phyloP scores from a whole-genome alignment of 345 rosid genomes.

The Toxicodendron radicans region DNA sequence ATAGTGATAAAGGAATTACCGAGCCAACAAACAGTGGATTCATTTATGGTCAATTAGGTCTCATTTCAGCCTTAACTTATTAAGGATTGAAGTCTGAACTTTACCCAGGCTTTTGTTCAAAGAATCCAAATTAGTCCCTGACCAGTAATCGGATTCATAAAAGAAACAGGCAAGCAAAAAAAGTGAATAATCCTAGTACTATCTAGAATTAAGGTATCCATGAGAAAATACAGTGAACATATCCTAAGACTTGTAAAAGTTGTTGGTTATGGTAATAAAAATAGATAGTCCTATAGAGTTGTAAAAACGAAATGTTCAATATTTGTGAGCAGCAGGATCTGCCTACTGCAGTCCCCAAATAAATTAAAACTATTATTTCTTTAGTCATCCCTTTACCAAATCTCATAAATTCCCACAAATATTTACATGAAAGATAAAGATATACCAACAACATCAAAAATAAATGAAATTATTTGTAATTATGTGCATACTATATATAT shows the following conservation, averaged over 20 bases:
- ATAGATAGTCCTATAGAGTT: background rate
- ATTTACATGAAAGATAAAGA: background rate
- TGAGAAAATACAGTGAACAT: background rate
- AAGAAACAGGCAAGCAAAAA: background rate
- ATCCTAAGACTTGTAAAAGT: background rate
- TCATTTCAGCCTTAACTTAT: background rate
- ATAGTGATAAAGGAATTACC: background rate
- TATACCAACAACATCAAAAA: background rate
- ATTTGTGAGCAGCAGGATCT: background rate
- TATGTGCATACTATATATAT: too few species aligned
- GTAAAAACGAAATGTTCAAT: background rate
- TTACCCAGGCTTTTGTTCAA: background rate
- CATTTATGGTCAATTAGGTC: background rate
- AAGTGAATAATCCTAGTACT: background rate
- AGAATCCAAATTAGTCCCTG: background rate
- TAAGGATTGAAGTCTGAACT: constrained; percentile 1
- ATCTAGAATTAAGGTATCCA: constrained; percentile 6
- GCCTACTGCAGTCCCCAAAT: background rate
- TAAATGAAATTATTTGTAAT: background rate
- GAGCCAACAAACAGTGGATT: background rate
- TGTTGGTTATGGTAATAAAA: background rate
- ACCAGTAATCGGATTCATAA: background rate
- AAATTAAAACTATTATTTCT: background rate
- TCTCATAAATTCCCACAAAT: background rate
- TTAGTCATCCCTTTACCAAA: background rate